Evolutionary conservation across 768 basidiomycete species (phyloP), one percentile per base, ranked within the genome.

Genomic region (Phylloporus arenicola): DNA sequence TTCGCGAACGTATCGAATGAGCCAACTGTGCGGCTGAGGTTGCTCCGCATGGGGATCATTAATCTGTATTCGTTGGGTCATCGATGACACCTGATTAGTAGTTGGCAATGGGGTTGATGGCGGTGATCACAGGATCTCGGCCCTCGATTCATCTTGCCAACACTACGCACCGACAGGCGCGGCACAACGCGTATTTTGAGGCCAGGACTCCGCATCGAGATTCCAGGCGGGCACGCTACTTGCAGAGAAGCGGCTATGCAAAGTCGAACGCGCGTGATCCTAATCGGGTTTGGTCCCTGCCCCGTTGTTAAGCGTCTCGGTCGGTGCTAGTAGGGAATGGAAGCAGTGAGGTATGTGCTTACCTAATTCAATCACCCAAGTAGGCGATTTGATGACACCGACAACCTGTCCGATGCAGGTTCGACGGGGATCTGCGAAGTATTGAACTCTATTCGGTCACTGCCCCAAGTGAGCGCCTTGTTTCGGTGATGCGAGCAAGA

Each of bases 291-390:
- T 47, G 43, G 48, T 42, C 14, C 6, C 43, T 43, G 41, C 48
- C 53, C 27, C 45, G 60, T 54, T 14, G 57, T 59, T 53, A 53
- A 56, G 54, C 66, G 55, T 60, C 38, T 39, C 38, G 38, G 52
- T 57, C 49, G 57, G 65, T 55, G 59, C 46, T n/a, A n/a, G n/a
- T 1, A 43, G 57, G 48, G 58, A 64, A 69, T 53, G 67, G 57
- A 63, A 65, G 67, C 57, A 48, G 34, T 14, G 34, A 39, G 43
- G 48, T 24, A 49, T 17, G 14, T 44, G 53, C 39, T 64, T 63
- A 61, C 45, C 14, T 63, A 63, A 65, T 63, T 45, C 38, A 41
- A 56, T 55, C 46, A 54, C 50, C 49, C 27, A 42, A 34, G n/a
- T 24, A 46, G 43, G 50, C 35, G 19, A 20, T 43, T 48, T 64